Evolutionary conservation across 352 stramenopile species (phyloP), one percentile per base, ranked within the genome.

Genomic region (Pythium rhizo-oryzae): DNA sequence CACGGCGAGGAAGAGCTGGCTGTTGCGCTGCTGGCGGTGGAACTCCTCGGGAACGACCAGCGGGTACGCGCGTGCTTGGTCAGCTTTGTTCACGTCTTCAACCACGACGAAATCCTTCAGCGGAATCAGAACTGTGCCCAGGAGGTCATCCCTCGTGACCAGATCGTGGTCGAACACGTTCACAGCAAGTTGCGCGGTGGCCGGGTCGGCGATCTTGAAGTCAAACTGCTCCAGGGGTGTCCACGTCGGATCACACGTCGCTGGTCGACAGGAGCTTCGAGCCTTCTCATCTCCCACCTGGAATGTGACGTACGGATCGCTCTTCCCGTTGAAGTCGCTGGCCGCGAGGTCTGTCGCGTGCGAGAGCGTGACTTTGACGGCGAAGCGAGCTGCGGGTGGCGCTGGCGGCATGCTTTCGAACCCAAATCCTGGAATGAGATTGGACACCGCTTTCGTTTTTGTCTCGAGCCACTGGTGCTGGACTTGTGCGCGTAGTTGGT

Each of bases 241-340:
- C 76, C 76, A 84, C 12, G 74, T 59, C 0, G 76, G 76, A 8
- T 79, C 51, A 4, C 76, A 63, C 7, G 71, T 80, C 28, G 55
- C 30, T 16, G 43, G 4, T 1, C 72, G 47, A 13, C 66, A 77
- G 6, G 76, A 76, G 50, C 69, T 84, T 8, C 63, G 55, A 33
- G 70, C 64, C 1, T 18, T 51, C 21, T 79, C 71, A 25, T 57
- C 62, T 35, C 65, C 62, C 24, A 79, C 16, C 13, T 53, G 21
- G 39, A 84, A 71, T 2, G 44, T 64, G 25, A 84, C 63, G 65
- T 80, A 84, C 56, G 74, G 74, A 51, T 84, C 71, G 28, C 64
- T 77, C 33, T 67, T 79, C 59, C 76, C 74, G 21, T 59, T 67
- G 24, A 52, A 72, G 54, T 84, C 76, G 21, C 62, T 69, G 4